phyloP scores from a whole-genome alignment of 805 yeast species.

The Clavispora carvajalis region DNA sequence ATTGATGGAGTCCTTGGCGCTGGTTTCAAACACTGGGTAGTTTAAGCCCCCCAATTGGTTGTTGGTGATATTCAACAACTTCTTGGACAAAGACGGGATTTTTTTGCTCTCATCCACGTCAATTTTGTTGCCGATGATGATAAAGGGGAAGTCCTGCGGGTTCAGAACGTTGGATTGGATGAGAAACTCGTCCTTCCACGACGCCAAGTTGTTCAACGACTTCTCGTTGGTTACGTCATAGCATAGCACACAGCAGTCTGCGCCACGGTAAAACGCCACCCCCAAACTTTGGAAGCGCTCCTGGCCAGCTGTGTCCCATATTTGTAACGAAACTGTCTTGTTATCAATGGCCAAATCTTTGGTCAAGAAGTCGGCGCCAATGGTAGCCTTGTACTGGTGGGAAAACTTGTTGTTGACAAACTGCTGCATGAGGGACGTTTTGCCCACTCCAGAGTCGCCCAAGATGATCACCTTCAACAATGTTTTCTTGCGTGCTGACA shows the following conservation, averaged over 20 bases:
- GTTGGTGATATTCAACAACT: constrained; percentile 41
- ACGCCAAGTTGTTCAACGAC: constrained; percentile 80
- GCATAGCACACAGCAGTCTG: constrained; percentile 95
- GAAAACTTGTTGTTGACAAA: constrained; percentile 92
- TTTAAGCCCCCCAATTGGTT: constrained; percentile 57
- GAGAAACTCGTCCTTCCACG: constrained; percentile 94
- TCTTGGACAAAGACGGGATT: constrained; percentile 52
- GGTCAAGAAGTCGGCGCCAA: constrained; percentile 94
- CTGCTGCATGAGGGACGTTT: constrained; percentile 95
- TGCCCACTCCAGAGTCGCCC: constrained; percentile 98
- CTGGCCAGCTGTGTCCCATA: constrained; percentile 46
- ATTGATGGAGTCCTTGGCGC: constrained; percentile 94
- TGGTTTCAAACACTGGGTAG: constrained; percentile 89
- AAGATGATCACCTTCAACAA: constrained; percentile 81
- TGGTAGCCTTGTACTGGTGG: constrained; percentile 95
- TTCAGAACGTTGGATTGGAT: constrained; percentile 90
- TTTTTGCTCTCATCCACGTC: constrained; percentile 91
- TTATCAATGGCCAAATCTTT: constrained; percentile 86
- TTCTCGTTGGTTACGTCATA: constrained; percentile 94
- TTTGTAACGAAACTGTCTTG: constrained; percentile 73
- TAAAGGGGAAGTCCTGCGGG: constrained; percentile 95
- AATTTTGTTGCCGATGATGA: constrained; percentile 89
- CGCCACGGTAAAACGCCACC: constrained; percentile 95
- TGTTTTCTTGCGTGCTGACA: constrained; percentile 68
- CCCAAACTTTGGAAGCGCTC: constrained; percentile 96